Conservation (phyloP, 2,329 filamentous ascomycete genomes). For the Neofusicoccum ribis region DNA sequence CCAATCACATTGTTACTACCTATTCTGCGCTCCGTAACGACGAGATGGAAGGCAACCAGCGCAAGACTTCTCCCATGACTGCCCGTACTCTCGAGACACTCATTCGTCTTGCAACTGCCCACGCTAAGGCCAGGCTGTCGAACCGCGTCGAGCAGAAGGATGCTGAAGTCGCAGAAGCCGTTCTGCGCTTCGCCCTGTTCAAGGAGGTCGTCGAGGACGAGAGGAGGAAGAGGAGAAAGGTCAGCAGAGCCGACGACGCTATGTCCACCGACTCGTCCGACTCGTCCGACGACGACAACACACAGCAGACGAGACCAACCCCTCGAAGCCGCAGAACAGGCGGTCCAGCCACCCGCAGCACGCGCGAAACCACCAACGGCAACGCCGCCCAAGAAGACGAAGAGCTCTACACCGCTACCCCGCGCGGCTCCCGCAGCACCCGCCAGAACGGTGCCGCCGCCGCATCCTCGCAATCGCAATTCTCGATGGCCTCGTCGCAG, state of each 20-base stretch:
- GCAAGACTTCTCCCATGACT: conserved; percentile 91
- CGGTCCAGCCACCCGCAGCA: conserved; percentile 37
- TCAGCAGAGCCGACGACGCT: conserved; percentile 60
- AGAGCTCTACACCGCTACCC: conserved; percentile 56
- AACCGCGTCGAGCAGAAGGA: conserved; percentile 87
- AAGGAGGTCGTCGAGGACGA: conserved; percentile 84
- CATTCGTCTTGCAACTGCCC: conserved; percentile 95
- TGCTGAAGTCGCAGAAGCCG: conserved; percentile 81
- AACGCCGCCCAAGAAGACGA: conserved; percentile 48
- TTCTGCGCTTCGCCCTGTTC: conserved; percentile 92
- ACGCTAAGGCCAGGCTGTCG: conserved; percentile 88
- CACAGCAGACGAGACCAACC: conserved; percentile 31
- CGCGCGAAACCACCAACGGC: conserved; percentile 34
- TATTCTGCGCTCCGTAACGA: conserved; percentile 95
- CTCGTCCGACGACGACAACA: conserved; percentile 62
- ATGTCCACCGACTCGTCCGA: conserved; percentile 59
- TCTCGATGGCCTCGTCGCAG: conserved; percentile 77
- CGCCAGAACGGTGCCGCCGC: conserved; percentile 34
- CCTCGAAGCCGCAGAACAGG: conserved; percentile 39
- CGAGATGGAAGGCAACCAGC: conserved; percentile 90
- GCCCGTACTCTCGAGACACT: conserved; percentile 95
- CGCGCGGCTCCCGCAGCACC: conserved; percentile 41
- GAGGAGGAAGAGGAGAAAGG: conserved; percentile 80
- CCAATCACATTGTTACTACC: conserved; percentile 85
- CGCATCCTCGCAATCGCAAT: conserved; percentile 50